Percentiles rank a stretch among this genome's conserved stretches.
Conservation (phyloP, 306 rosid species). For the Erythrophleum fordii region DNA sequence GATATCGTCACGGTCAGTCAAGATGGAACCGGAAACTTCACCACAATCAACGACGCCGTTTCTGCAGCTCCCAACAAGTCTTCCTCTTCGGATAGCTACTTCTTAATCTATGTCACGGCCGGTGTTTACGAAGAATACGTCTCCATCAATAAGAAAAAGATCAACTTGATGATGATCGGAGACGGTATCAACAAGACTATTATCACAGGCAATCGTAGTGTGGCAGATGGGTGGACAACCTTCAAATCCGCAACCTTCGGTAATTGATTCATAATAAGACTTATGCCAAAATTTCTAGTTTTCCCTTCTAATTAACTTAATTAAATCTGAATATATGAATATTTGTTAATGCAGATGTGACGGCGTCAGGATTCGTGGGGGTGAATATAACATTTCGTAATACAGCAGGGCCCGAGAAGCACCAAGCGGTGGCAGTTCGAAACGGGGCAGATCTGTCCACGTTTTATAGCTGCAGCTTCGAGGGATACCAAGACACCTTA, state of each 20-base stretch:
- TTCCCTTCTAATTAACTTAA: too few species aligned
- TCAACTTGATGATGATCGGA: slow-evolving; percentile 74
- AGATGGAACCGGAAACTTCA: slow-evolving; percentile 76
- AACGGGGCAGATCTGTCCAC: slow-evolving; percentile 76
- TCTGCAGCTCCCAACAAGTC: slow-evolving; percentile 71
- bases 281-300: not conserved
- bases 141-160: slow-evolving; percentile 59
- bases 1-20: slow-evolving; percentile 63
- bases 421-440: slow-evolving; percentile 81
- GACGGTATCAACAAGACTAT: slow-evolving; percentile 75
- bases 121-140: slow-evolving; percentile 82
- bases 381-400: slow-evolving; percentile 72
- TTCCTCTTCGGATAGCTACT: slow-evolving; percentile 52
- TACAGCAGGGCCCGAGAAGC: slow-evolving; percentile 81
- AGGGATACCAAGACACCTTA: slow-evolving; percentile 82
- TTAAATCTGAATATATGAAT: not conserved
- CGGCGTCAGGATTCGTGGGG: slow-evolving; percentile 68
- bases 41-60: slow-evolving; percentile 69
- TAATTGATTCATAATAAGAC: slow-evolving; percentile 7
- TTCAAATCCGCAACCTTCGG: slow-evolving; percentile 82
- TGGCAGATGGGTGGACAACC: slow-evolving; percentile 70
- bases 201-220: slow-evolving; percentile 72
- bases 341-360: slow-evolving; percentile 63
- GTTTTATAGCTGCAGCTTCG: slow-evolving; percentile 82
- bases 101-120: slow-evolving; percentile 64